These are phyloP conservation scores for Fusarium pseudocircinatum DNA, from an alignment of 2,329 filamentous ascomycete genomes.

Conservation along the genomic window DNA sequence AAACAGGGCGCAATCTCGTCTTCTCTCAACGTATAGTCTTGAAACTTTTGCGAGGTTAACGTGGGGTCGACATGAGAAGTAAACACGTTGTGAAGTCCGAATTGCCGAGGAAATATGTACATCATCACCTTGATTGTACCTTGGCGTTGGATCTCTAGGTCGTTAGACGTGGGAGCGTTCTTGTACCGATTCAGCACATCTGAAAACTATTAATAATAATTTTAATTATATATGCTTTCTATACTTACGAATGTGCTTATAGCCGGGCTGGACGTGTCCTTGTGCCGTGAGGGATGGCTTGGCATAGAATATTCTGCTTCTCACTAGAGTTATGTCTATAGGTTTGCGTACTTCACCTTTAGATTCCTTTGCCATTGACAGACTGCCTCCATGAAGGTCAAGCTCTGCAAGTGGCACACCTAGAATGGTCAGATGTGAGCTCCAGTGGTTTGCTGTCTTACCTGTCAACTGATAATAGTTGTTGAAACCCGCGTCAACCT, in stretches of 20 bases:
- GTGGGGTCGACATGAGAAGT: conserved; percentile 71
- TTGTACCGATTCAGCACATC: conserved; percentile 82
- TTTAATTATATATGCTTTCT: background rate
- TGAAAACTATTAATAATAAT: conserved; percentile 49
- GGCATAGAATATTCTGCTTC: conserved; percentile 88
- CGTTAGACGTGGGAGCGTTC: background rate
- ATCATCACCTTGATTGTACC: conserved; percentile 81
- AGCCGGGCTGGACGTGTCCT: conserved; percentile 75
- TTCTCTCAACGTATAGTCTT: conserved; percentile 88
- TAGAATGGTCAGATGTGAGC: conserved; percentile 37
- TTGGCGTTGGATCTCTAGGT: conserved; percentile 28
- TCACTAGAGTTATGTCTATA: conserved; percentile 77
- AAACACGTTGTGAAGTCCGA: conserved; percentile 92
- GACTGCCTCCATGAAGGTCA: conserved; percentile 39
- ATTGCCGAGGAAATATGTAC: conserved; percentile 94
- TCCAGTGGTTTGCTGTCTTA: conserved; percentile 46
- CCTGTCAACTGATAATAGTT: conserved; percentile 86
- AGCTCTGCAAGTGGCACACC: conserved; percentile 62
- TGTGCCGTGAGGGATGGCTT: conserved; percentile 75
- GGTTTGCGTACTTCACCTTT: conserved; percentile 44
- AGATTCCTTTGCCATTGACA: background rate
- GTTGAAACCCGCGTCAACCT: conserved; percentile 65
- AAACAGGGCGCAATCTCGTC: conserved; percentile 71
- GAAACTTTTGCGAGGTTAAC: conserved; percentile 77
- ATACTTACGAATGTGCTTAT: conserved; percentile 80